Evolutionary conservation across 768 basidiomycete genomes (phyloP).

Genomic region (Tulasnella sp.): DNA sequence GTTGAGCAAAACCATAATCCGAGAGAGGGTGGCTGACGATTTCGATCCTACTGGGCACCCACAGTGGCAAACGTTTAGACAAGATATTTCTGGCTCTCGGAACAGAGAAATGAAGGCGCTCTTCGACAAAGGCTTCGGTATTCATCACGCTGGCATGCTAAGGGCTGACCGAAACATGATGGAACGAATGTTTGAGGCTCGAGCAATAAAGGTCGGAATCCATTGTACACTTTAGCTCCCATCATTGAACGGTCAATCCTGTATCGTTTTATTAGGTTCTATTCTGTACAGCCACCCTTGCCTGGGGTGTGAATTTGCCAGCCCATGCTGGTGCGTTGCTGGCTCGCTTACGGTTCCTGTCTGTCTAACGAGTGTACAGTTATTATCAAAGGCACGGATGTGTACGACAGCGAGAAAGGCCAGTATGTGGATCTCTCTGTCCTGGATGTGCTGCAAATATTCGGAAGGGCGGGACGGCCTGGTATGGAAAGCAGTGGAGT

Average conservation of each 20-base stretch:
- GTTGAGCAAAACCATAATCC: slow-evolving; percentile 68
- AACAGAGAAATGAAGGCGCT: slow-evolving; percentile 97
- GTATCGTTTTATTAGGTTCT: slow-evolving; percentile 75
- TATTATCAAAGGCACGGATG: slow-evolving; percentile 94
- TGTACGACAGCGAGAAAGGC: slow-evolving; percentile 89
- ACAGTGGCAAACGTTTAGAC: slow-evolving; percentile 68
- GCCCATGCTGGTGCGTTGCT: slow-evolving; percentile 77
- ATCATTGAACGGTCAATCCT: neutral
- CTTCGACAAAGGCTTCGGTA: slow-evolving; percentile 89
- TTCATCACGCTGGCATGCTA: slow-evolving; percentile 98
- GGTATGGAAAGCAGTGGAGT: slow-evolving; percentile 89
- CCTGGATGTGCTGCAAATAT: slow-evolving; percentile 94
- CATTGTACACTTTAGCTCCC: neutral
- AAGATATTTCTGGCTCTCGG: slow-evolving; percentile 70
- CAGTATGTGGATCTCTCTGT: slow-evolving; percentile 89
- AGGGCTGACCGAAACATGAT: slow-evolving; percentile 90
- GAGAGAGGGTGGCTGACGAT: slow-evolving; percentile 67
- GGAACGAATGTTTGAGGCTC: slow-evolving; percentile 88
- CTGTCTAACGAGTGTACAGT: slow-evolving; percentile 44
- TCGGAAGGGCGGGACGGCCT: slow-evolving; percentile 90
- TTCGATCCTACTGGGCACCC: slow-evolving; percentile 82
- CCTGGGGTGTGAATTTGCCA: slow-evolving; percentile 98
- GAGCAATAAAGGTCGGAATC: slow-evolving; percentile 73
- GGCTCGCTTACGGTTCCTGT: neutral
- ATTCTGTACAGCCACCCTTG: slow-evolving; percentile 95